Evolutionary conservation across 1,284 basidiomycete species (phyloP).

Genomic region (Marasmius tenuissimus): DNA sequence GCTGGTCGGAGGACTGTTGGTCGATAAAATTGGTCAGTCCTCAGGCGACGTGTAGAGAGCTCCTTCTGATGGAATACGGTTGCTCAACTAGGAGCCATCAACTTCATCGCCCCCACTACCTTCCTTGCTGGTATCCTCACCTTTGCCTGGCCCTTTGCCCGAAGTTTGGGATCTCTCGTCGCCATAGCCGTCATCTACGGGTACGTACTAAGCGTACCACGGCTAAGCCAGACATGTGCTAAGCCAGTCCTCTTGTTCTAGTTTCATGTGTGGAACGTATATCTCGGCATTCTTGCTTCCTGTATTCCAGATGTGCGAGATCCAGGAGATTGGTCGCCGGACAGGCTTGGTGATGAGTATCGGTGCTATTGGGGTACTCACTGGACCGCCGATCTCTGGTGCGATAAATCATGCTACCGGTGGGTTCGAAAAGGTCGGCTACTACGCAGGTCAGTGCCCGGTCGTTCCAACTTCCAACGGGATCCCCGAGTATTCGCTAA

Average conservation of each 20-base stretch:
- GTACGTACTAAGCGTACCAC: constrained; percentile 14
- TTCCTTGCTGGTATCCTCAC: constrained; percentile 38
- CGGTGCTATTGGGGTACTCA: constrained; percentile 32
- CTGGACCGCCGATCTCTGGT: constrained; percentile 48
- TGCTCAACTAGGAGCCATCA: constrained; percentile 36
- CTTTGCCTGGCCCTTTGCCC: constrained; percentile 43
- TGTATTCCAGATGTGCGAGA: constrained; percentile 43
- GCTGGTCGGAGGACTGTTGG: constrained; percentile 33
- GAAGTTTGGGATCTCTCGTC: constrained; percentile 26
- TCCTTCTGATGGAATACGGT: background rate
- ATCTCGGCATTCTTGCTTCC: constrained; percentile 40
- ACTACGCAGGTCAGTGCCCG: constrained; percentile 35
- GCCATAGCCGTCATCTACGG: constrained; percentile 41
- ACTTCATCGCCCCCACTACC: constrained; percentile 40
- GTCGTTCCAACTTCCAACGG: background rate
- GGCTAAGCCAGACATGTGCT: too few relatives aligned
- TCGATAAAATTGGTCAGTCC: constrained; percentile 35
- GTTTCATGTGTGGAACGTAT: constrained; percentile 42
- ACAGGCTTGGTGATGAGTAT: constrained; percentile 48
- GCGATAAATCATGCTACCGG: constrained; percentile 38
- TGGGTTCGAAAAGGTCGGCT: constrained; percentile 36
- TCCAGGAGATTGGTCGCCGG: constrained; percentile 46
- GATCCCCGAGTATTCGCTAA: background rate
- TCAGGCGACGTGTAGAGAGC: background rate
- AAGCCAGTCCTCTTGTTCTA: constrained; percentile 16